A percentile compares a stretch with the other conserved stretches of the same genome.
phyloP scores from a whole-genome alignment of 345 rosid genomes.

The Citrus maxima region DNA sequence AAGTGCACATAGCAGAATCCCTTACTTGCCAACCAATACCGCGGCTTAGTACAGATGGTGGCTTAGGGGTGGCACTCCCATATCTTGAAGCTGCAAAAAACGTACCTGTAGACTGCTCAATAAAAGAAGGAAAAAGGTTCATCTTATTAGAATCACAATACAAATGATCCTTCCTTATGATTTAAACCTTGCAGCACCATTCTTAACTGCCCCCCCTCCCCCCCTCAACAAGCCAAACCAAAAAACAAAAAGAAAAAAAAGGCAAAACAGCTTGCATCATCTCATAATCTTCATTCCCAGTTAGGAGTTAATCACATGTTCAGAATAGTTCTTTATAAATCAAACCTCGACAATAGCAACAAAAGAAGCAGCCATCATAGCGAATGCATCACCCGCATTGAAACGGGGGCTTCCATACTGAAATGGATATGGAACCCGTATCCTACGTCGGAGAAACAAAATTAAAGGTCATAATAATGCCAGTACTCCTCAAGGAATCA shows the following conservation, averaged over 20 bases:
- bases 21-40: conserved; percentile 82
- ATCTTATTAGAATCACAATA: not conserved
- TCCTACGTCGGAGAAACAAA: conserved; percentile 40
- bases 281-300: not conserved
- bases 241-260: too few species aligned
- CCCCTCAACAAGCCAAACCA: not conserved
- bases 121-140: not conserved
- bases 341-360: conserved; percentile 79
- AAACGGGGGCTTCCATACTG: conserved; percentile 82
- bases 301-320: not conserved
- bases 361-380: conserved; percentile 69
- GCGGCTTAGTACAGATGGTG: conserved; percentile 76
- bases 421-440: conserved; percentile 78
- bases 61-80: conserved; percentile 79
- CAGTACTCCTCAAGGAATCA: not conserved
- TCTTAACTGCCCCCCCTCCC: not conserved
- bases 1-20: not conserved
- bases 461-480: not conserved
- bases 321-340: not conserved
- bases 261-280: not conserved
- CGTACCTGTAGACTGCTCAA: conserved; percentile 71
- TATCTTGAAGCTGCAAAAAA: conserved; percentile 73
- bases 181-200: not conserved
- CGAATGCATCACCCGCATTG: conserved; percentile 55
- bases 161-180: not conserved